phyloP scores from a whole-genome alignment of 23 red algal species.

The Agarophyton chilense region DNA sequence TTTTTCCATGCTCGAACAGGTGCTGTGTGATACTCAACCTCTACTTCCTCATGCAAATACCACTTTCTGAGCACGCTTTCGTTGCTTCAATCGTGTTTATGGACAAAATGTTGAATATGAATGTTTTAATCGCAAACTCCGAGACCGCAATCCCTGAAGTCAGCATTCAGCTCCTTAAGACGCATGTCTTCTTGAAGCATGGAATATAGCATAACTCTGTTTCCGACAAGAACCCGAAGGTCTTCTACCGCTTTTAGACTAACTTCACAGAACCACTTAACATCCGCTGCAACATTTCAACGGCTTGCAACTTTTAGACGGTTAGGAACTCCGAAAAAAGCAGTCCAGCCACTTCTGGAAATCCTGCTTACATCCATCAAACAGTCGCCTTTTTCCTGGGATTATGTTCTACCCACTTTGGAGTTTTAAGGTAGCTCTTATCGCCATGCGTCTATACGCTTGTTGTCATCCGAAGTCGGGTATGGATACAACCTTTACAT shows the following conservation, averaged over 20 bases:
- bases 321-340: slow-evolving; percentile 45
- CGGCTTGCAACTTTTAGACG: slow-evolving; percentile 14
- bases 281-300: not conserved
- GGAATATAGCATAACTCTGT: not conserved
- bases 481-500: not conserved
- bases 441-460: not conserved
- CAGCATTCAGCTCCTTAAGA: not conserved
- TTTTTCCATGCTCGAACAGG: not conserved
- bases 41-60: slow-evolving; percentile 10
- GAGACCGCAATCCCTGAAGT: not conserved
- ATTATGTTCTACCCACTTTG: not conserved
- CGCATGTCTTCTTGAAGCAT: not conserved
- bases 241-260: not conserved
- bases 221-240: not conserved
- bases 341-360: not conserved
- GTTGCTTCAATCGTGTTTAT: slow-evolving; percentile 4
- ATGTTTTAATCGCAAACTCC: not conserved
- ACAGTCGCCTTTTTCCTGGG: not conserved
- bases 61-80: not conserved
- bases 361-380: not conserved
- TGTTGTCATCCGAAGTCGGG: slow-evolving; percentile 8
- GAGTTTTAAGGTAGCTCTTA: slow-evolving; percentile 37
- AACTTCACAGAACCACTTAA: not conserved
- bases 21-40: slow-evolving; percentile 5
- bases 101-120: slow-evolving; percentile 17